Evolutionary conservation across 2,329 filamentous ascomycete genomes (phyloP).

Genomic region (Xylariaceae sp.): DNA sequence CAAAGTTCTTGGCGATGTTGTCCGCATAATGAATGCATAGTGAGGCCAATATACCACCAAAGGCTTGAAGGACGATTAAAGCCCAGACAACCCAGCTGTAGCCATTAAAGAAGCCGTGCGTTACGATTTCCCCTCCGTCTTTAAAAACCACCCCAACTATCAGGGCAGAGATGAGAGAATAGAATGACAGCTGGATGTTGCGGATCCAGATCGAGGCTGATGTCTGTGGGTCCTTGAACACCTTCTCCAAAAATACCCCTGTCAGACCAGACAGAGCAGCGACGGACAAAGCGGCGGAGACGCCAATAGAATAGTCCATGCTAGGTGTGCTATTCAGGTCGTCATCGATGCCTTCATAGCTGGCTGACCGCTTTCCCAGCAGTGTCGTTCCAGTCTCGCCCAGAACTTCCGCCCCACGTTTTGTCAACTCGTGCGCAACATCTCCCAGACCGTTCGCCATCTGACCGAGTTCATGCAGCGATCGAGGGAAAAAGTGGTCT

Average conservation of each 20-base stretch:
- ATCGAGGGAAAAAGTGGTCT: constrained; percentile 69
- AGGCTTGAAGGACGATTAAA: constrained; percentile 74
- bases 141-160: constrained; percentile 82
- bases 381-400: constrained; percentile 30
- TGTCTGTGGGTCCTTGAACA: constrained; percentile 76
- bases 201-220: constrained; percentile 83
- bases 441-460: constrained; percentile 48
- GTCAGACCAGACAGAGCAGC: constrained; percentile 79
- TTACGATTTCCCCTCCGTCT: constrained; percentile 76
- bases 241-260: constrained; percentile 84
- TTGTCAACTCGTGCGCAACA: constrained; percentile 47
- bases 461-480: constrained; percentile 69
- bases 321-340: constrained; percentile 46
- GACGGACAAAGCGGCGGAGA: constrained; percentile 71
- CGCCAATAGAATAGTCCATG: constrained; percentile 75
- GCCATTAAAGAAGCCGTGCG: constrained; percentile 86
- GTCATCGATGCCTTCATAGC: constrained; percentile 81
- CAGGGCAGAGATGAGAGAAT: constrained; percentile 84
- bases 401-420: constrained; percentile 37
- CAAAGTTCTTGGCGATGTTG: constrained; percentile 91
- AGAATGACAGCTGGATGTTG: constrained; percentile 91
- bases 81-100: constrained; percentile 92
- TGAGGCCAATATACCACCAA: constrained; percentile 78
- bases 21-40: constrained; percentile 78
- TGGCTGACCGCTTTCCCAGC: constrained; percentile 69